Evolutionary conservation across 2,329 filamentous ascomycete species (phyloP), one percentile per base, ranked within the genome.

Genomic region (Alternaria brassicicola): DNA sequence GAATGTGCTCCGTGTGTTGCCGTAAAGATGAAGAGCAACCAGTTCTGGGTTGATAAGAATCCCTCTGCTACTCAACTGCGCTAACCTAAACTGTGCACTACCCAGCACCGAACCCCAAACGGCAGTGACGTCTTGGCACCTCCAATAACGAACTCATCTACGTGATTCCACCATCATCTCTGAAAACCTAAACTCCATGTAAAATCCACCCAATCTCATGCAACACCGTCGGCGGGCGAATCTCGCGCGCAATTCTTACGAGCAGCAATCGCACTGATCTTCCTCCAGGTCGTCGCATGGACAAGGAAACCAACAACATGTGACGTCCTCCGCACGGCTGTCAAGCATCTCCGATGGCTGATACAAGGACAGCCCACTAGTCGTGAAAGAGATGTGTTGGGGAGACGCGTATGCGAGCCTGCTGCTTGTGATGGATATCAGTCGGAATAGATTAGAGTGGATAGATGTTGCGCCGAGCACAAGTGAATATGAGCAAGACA

Each of bases 231-330:
- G 12, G 13, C 19, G 26, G 15, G n/a, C 26, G 4, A 13, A 13
- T 8, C 7, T 3, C 26, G 5, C 9, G 23, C 8, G 15, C n/a
- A 13, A 13, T 6, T 23, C 23, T 21, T 13, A 39, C 12, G 10
- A 65, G 30, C 33, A 49, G 35, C 43, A 59, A 12, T 51, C 48
- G 19, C 52, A 48, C 10, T 59, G 48, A 17, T 59, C 57, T 23
- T 59, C 57, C 17, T 59, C 52, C 19, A 46, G 15, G 19, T 59
- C 57, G 23, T 59, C 47, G 19, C 52, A 55, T n/a, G 42, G 52
- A n/a, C 52, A 59, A 17, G 52, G 48, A 21, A 46, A 48, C 47
- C 46, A 55, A n/a, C 46, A 61, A 19, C n/a, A 38, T 6, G 42
- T 26, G n/a, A 28, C 39, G 25, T 25, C 9, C 4, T 38, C 9